A percentile compares a stretch with the other conserved stretches of the same genome.
Evolutionary conservation across 2,329 filamentous ascomycete genomes (phyloP).

Genomic region (Colletotrichum salicis): DNA sequence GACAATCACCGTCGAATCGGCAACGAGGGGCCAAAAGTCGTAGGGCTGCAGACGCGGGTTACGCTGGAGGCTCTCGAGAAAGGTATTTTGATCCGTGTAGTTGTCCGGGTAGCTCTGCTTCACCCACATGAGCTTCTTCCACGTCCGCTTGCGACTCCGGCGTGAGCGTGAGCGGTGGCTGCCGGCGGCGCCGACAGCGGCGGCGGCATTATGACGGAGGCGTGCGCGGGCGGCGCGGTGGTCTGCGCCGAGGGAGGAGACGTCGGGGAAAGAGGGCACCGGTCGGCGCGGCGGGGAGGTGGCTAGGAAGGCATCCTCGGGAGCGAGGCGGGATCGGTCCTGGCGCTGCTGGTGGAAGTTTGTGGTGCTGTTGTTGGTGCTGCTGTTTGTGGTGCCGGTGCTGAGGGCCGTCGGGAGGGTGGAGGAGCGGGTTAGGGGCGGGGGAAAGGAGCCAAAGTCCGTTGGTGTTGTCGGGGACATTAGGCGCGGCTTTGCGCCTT

Average conservation of each 20-base stretch:
- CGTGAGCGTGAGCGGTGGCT: conserved; percentile 70
- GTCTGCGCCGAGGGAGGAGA: conserved; percentile 35
- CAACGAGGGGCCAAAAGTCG: conserved; percentile 97
- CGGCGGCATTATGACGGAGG: conserved; percentile 37
- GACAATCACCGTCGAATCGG: conserved; percentile 94
- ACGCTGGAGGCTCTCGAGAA: conserved; percentile 93
- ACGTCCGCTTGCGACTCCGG: conserved; percentile 76
- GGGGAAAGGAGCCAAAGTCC: conserved; percentile 31
- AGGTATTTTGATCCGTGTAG: conserved; percentile 96
- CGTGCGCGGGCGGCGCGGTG: conserved; percentile 32
- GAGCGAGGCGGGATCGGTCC: conserved; percentile 78
- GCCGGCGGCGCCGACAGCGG: conserved; percentile 47
- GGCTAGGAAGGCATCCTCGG: conserved; percentile 82
- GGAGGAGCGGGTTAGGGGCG: conserved; percentile 50
- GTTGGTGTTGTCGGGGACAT: conserved; percentile 35
- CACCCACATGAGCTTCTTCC: conserved; percentile 98
- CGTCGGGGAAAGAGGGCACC: conserved; percentile 41
- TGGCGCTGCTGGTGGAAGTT: conserved; percentile 45
- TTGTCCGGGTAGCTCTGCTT: conserved; percentile 99
- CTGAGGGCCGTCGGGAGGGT: conserved; percentile 49
- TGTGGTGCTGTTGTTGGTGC: conserved; percentile 3
- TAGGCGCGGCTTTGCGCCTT: conserved; percentile 8
- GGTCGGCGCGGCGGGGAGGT: conserved; percentile 69
- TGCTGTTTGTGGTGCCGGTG: conserved; percentile 10
- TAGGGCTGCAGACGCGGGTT: conserved; percentile 95